phyloP scores from a whole-genome alignment of 176 grass and related monocot species.

The Saccharum spontaneum region DNA sequence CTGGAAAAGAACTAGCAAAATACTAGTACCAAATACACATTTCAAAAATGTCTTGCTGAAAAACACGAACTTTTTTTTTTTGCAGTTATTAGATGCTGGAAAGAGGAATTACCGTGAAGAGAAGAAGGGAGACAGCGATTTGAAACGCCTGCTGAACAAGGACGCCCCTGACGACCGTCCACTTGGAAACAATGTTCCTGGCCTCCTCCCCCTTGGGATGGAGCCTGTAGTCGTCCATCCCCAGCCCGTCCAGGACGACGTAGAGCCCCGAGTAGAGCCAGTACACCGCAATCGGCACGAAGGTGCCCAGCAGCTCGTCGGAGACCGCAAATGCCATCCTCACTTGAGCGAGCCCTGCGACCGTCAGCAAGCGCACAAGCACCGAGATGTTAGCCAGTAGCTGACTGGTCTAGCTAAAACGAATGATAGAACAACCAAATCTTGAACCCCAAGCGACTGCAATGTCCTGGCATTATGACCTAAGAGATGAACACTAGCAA shows the following conservation, averaged over 20 bases:
- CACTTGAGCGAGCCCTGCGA: neutral
- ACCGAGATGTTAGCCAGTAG: neutral
- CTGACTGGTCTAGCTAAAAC: neutral
- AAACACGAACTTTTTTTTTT: neutral
- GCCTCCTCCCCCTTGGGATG: slow-evolving; percentile 74
- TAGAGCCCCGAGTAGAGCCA: slow-evolving; percentile 88
- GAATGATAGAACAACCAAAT: slow-evolving; percentile 11
- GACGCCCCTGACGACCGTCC: slow-evolving; percentile 77
- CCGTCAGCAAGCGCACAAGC: slow-evolving; percentile 10
- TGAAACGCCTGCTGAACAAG: slow-evolving; percentile 87
- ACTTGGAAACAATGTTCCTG: slow-evolving; percentile 74
- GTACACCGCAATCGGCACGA: slow-evolving; percentile 85
- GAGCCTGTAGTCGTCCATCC: slow-evolving; percentile 75
- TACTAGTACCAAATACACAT: neutral
- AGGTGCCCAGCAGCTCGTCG: slow-evolving; percentile 84
- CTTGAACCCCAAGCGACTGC: neutral
- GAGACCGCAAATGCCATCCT: slow-evolving; percentile 66
- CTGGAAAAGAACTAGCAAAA: neutral
- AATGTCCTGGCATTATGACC: neutral
- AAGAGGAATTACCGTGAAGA: slow-evolving; percentile 64
- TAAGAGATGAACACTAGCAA: neutral
- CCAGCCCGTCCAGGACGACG: slow-evolving; percentile 56
- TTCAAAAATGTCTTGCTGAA: neutral
- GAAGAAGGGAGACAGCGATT: slow-evolving; percentile 66
- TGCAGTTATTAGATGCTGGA: neutral